phyloP scores from a whole-genome alignment of 768 basidiomycete species.

The Termitomyces sp. region DNA sequence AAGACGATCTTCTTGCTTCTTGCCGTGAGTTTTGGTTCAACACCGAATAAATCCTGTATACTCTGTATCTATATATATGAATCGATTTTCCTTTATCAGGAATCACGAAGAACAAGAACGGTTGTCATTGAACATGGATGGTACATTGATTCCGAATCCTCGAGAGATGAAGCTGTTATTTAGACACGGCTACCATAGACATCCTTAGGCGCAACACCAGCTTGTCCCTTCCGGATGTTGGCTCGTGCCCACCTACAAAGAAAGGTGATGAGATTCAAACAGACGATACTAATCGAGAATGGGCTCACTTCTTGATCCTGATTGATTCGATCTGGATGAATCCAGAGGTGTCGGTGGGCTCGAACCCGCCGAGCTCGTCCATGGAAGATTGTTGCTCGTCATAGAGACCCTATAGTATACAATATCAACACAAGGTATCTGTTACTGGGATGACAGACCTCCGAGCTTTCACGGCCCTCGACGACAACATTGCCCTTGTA shows the following conservation, averaged over 20 bases:
- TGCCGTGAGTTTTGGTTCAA: too few relatives aligned
- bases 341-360: constrained; percentile 91
- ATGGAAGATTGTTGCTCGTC: constrained; percentile 95
- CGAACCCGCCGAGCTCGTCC: constrained; percentile 98
- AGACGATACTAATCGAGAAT: background rate
- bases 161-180: too few relatives aligned
- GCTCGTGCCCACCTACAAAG: constrained; percentile 79
- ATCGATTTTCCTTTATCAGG: too few relatives aligned
- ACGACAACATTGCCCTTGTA: constrained; percentile 97
- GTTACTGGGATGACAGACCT: constrained; percentile 42
- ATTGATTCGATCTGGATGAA: constrained; percentile 99
- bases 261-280: constrained; percentile 1
- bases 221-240: constrained; percentile 81
- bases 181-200: constrained; percentile 70
- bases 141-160: too few relatives aligned
- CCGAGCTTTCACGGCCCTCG: constrained; percentile 86
- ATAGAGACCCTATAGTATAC: constrained; percentile 69
- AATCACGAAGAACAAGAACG: too few relatives aligned
- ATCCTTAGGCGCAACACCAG: constrained; percentile 71
- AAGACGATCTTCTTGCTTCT: too few relatives aligned
- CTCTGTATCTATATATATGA: too few relatives aligned
- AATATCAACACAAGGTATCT: background rate
- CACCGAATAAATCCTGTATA: too few relatives aligned
- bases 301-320: constrained; percentile 89
- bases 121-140: too few relatives aligned